These are phyloP conservation scores for Chlamydomonas sphaeroides DNA, from an alignment of 139 green algal species.

Conservation along the genomic window DNA sequence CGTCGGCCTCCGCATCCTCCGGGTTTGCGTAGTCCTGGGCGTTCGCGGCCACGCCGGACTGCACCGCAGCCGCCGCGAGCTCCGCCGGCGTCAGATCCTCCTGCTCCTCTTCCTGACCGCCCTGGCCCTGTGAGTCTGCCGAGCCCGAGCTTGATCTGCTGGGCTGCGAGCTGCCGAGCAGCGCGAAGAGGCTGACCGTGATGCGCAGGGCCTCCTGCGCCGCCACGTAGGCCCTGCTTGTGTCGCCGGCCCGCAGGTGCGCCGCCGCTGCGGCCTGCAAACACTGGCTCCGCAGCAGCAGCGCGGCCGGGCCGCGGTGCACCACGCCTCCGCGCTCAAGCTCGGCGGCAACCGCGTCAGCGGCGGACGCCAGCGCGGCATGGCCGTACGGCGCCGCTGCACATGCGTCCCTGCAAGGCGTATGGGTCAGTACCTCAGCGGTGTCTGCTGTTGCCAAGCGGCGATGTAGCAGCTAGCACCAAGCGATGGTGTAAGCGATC, in stretches of 20 bases:
- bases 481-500: too few species aligned
- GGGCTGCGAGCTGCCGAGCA: neutral
- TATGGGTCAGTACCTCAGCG: too few species aligned
- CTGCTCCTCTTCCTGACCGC: neutral
- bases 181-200: conserved; percentile 1
- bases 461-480: too few species aligned
- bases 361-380: neutral
- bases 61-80: conserved; percentile 12
- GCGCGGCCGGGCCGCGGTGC: conserved; percentile 20
- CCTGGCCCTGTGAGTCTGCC: too few species aligned
- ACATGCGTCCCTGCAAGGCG: conserved; percentile 6
- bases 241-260: conserved; percentile 16
- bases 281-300: conserved; percentile 36
- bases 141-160: neutral
- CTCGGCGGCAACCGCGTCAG: neutral
- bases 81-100: neutral
- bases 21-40: conserved; percentile 1
- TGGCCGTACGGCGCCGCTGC: neutral
- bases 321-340: conserved; percentile 20
- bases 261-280: conserved; percentile 19
- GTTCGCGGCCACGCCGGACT: neutral
- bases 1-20: neutral
- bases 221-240: conserved; percentile 8
- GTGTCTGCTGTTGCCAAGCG: too few species aligned
- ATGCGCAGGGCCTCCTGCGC: conserved; percentile 45